Conservation (phyloP, 495 filamentous ascomycete species). For the Talaromyces liani region DNA sequence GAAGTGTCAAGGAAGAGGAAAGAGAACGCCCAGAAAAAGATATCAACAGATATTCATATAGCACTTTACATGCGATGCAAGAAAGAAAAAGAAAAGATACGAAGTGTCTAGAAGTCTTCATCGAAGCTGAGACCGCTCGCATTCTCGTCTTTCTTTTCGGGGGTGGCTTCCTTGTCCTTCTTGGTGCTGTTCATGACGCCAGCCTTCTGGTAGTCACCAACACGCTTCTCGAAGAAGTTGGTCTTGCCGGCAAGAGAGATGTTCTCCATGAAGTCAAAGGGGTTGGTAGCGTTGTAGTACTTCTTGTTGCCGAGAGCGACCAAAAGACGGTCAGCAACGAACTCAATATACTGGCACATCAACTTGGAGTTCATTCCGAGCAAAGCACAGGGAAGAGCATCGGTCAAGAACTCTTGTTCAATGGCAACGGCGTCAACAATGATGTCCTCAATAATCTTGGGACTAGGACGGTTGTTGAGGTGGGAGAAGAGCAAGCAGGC, state of each 20-base stretch:
- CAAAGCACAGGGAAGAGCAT: constrained; percentile 83
- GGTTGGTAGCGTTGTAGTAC: constrained; percentile 85
- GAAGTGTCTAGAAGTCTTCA: constrained; percentile 78
- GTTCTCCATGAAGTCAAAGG: constrained; percentile 99
- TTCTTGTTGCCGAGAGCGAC: constrained; percentile 89
- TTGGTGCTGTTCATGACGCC: constrained; percentile 94
- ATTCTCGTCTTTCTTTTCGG: constrained; percentile 52
- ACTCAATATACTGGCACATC: constrained; percentile 99
- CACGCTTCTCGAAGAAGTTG: constrained; percentile 99
- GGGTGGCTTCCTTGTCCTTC: constrained; percentile 55
- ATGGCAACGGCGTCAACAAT: constrained; percentile 91
- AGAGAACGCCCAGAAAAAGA: not conserved
- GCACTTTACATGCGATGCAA: constrained; percentile 10
- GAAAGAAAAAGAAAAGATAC: constrained; percentile 13
- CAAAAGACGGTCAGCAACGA: constrained; percentile 92
- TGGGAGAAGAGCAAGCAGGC: constrained; percentile 95
- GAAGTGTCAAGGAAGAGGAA: constrained; percentile 3
- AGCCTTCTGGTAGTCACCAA: constrained; percentile 98
- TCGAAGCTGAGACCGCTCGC: constrained; percentile 85
- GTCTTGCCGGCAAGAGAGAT: constrained; percentile 98
- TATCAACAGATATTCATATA: not conserved
- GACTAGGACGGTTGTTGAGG: constrained; percentile 80
- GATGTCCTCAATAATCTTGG: constrained; percentile 73
- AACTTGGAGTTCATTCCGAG: constrained; percentile 96
- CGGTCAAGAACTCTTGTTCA: constrained; percentile 96